Base-by-base conservation (phyloP, 2,329 filamentous ascomycete genomes). In the Nectriaceae sp. region DNA sequence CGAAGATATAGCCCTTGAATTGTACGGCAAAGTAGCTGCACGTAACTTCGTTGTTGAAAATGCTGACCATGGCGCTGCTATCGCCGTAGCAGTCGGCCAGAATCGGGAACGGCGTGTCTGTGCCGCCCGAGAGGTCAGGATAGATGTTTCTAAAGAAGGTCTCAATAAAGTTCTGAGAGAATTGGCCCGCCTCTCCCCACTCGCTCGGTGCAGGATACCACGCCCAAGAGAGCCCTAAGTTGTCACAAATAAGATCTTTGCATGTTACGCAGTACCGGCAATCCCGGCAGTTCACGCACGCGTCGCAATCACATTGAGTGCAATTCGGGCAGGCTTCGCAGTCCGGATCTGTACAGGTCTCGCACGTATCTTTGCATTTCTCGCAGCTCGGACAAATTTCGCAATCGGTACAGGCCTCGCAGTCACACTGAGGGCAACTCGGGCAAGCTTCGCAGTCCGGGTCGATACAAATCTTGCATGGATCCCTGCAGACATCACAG, bases 301-400 rank as follows among this genome's bases (percentile, higher is more conserved):
- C 4, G 42, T 55, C 10, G 47, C 62, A 10, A 68, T 38, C 29
- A n/a, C n/a, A n/a, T n/a, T n/a, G n/a, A n/a, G n/a, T n/a, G n/a
- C n/a, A n/a, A n/a, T n/a, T n/a, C n/a, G n/a, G n/a, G n/a, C n/a
- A n/a, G n/a, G n/a, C n/a, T n/a, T n/a, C n/a, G n/a, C n/a, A n/a
- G n/a, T n/a, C n/a, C n/a, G n/a, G n/a, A n/a, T n/a, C n/a, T n/a
- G n/a, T n/a, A n/a, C n/a, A n/a, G n/a, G n/a, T n/a, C n/a, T n/a
- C n/a, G n/a, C n/a, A n/a, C n/a, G n/a, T n/a, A n/a, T n/a, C n/a
- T n/a, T n/a, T n/a, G n/a, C n/a, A n/a, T n/a, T n/a, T n/a, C n/a
- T n/a, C n/a, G n/a, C n/a, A n/a, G n/a, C n/a, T n/a, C n/a, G n/a
- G n/a, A n/a, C n/a, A n/a, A n/a, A n/a, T n/a, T n/a, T n/a, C n/a